Base-by-base conservation (phyloP, 768 basidiomycete species). In the Peribolospora kevripleyi region DNA sequence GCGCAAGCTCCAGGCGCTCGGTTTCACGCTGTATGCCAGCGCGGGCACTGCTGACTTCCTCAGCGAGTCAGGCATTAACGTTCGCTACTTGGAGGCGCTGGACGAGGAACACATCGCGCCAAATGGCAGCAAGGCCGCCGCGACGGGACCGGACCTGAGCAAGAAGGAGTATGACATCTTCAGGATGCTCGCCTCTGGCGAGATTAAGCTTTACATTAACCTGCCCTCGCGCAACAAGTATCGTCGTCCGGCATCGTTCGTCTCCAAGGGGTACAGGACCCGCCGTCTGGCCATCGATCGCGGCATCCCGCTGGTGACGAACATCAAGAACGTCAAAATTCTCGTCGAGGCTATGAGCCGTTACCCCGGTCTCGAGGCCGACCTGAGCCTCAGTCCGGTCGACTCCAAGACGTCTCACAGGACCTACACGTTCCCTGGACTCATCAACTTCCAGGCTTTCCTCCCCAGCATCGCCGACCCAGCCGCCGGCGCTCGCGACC, bases 171-270 rank as follows among this genome's bases (percentile, higher is more conserved):
- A 25, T 25, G 25, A 25, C 25, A 25, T 25, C 25, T 25, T 25
- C 25, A 25, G 25, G 25, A 25, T 25, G 25, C 25, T 25, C 25
- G 67, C 65, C 55, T 91, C 91, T 69, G 88, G 90, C 68, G 72
- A 93, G 62, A 98, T 98, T 66, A 93, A 98, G 70, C 84, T 97
- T 79, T 98, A 95, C 68, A 91, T 98, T 77, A 98, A 98, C 68
- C 72, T 98, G 61, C 93, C 93, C 2, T 95, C 91, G 46, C 93
- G 87, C 71, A 97, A 98, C 68, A 77, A 87, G 65, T 97, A 85
- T 69, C 82, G 93, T 56, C 82, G 93, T 14, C 93, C 93, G 5
- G 90, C 93, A 10, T 90, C 81, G 68, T 98, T 97, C 66, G 78
- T 87, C 53, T 93, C 87, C 68, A 90, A 93, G 66, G 93, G 93